phyloP scores from a whole-genome alignment of 495 filamentous ascomycete genomes.

The Aspergillus coremiiformis region DNA sequence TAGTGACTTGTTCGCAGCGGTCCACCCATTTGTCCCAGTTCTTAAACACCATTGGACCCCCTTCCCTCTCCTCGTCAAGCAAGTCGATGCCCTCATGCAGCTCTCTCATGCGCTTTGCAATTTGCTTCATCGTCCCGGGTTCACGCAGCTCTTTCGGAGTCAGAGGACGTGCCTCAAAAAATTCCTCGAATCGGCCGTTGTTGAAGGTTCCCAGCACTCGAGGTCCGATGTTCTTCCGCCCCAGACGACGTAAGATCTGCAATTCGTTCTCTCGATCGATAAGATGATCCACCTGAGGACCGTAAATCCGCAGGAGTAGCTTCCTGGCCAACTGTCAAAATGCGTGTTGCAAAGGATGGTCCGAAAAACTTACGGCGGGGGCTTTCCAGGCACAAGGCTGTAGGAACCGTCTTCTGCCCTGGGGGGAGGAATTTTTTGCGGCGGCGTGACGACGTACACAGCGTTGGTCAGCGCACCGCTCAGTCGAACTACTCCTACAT shows the following conservation, averaged over 20 bases:
- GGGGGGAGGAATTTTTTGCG: slow-evolving; percentile 43
- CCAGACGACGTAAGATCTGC: slow-evolving; percentile 75
- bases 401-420: slow-evolving; percentile 31
- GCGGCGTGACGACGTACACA: slow-evolving; percentile 88
- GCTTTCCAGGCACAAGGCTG: slow-evolving; percentile 37
- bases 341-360: slow-evolving; percentile 6
- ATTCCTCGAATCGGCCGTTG: slow-evolving; percentile 97
- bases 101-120: slow-evolving; percentile 97
- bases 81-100: slow-evolving; percentile 90
- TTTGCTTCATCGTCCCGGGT: slow-evolving; percentile 79
- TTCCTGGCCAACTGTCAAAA: slow-evolving; percentile 51
- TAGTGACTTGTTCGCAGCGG: slow-evolving; percentile 67
- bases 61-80: slow-evolving; percentile 64
- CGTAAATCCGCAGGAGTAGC: slow-evolving; percentile 86
- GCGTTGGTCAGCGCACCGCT: slow-evolving; percentile 95
- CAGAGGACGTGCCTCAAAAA: slow-evolving; percentile 72
- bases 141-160: slow-evolving; percentile 69
- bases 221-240: slow-evolving; percentile 87
- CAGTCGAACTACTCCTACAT: slow-evolving; percentile 75
- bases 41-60: slow-evolving; percentile 73
- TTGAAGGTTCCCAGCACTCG: slow-evolving; percentile 86
- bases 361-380: slow-evolving; percentile 43
- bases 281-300: slow-evolving; percentile 89
- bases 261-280: slow-evolving; percentile 92
- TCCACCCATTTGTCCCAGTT: slow-evolving; percentile 97